Conservation (phyloP, 192 early-diverging fungal genomes). For the Phycomyces blakesleeanus region DNA sequence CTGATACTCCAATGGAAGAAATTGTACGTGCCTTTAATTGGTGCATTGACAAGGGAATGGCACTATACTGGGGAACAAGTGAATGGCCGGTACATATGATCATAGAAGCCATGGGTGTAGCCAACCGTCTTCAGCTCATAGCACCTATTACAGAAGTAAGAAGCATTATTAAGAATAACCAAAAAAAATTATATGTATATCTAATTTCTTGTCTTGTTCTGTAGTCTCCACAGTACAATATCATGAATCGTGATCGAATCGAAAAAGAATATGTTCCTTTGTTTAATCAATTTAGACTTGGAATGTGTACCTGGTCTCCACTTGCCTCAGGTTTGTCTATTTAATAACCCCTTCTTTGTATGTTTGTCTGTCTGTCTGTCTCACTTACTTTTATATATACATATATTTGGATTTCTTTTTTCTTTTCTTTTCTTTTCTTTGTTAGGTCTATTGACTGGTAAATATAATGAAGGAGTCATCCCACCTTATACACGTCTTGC, state of each 20-base stretch:
- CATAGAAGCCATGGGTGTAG: conserved; percentile 68
- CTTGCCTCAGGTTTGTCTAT: conserved; percentile 57
- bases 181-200: not conserved
- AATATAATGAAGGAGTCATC: conserved; percentile 66
- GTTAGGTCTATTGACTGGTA: conserved; percentile 52
- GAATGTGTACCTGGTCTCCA: conserved; percentile 80
- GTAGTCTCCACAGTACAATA: conserved; percentile 81
- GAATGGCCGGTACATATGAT: conserved; percentile 83
- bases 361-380: no score
- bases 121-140: conserved; percentile 62
- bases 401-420: no score
- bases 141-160: conserved; percentile 59
- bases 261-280: conserved; percentile 71
- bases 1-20: conserved; percentile 76
- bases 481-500: conserved; percentile 65
- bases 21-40: conserved; percentile 81
- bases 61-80: conserved; percentile 81
- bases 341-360: no score
- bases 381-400: no score
- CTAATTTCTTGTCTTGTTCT: not conserved
- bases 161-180: not conserved
- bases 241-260: conserved; percentile 77
- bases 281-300: conserved; percentile 64
- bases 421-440: no score
- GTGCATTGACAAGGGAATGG: conserved; percentile 74